Evolutionary conservation across 164 flowering plant species (phyloP).

Genomic region (Magnolia changhungtana): DNA sequence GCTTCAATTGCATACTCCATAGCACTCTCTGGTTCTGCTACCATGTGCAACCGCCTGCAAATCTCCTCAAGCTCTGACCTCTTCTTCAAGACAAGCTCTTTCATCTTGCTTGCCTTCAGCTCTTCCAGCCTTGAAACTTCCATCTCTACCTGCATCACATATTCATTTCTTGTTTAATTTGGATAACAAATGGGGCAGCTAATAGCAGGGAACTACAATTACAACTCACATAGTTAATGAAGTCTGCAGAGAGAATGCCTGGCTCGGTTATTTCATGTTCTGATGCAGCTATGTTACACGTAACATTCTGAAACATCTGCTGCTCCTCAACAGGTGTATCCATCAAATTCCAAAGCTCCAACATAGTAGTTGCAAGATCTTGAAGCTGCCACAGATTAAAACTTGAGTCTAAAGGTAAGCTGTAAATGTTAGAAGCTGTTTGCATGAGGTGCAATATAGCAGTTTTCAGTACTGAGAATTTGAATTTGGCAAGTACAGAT

Average conservation of each 20-base stretch:
- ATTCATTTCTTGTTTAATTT: not conserved
- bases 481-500: not conserved
- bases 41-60: slow-evolving; percentile 68
- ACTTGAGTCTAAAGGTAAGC: not conserved
- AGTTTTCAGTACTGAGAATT: not conserved
- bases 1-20: slow-evolving; percentile 61
- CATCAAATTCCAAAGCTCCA: slow-evolving; percentile 88
- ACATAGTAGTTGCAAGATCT: slow-evolving; percentile 62
- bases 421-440: not conserved
- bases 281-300: slow-evolving; percentile 63
- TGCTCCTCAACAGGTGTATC: slow-evolving; percentile 84
- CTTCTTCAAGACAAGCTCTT: slow-evolving; percentile 86
- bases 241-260: slow-evolving; percentile 46
- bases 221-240: slow-evolving; percentile 53
- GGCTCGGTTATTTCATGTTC: slow-evolving; percentile 69
- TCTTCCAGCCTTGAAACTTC: slow-evolving; percentile 83
- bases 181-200: not conserved
- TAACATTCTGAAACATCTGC: slow-evolving; percentile 63
- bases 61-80: slow-evolving; percentile 81
- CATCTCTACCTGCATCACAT: slow-evolving; percentile 62
- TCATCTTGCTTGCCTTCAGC: slow-evolving; percentile 86
- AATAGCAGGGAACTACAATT: not conserved
- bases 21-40: slow-evolving; percentile 44
- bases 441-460: not conserved
- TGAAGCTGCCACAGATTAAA: slow-evolving; percentile 45